Evolutionary conservation across 2,329 filamentous ascomycete species (phyloP).

Genomic region (Neofusicoccum parvum): DNA sequence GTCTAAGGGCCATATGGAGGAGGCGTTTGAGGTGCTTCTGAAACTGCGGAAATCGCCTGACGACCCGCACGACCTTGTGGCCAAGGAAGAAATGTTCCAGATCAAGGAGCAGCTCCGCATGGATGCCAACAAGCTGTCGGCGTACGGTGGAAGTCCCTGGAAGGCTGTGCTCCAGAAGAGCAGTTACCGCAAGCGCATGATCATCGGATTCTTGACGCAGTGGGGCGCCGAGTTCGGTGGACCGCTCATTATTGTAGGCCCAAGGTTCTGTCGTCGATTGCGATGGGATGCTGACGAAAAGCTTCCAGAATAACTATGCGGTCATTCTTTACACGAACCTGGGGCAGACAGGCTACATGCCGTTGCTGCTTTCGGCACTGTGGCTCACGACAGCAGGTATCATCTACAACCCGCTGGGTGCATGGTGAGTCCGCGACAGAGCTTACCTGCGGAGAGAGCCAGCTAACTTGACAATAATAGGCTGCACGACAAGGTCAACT

Average conservation of each 20-base stretch:
- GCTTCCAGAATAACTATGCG: slow-evolving; percentile 43
- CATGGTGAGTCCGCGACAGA: background rate
- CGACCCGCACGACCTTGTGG: slow-evolving; percentile 46
- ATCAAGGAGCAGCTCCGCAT: slow-evolving; percentile 45
- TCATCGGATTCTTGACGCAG: slow-evolving; percentile 53
- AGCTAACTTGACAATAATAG: background rate
- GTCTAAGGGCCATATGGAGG: slow-evolving; percentile 47
- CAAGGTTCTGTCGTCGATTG: background rate
- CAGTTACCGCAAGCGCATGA: slow-evolving; percentile 50
- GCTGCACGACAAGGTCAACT: slow-evolving; percentile 27
- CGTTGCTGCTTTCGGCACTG: slow-evolving; percentile 43
- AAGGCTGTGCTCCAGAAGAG: slow-evolving; percentile 24
- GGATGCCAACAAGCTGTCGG: slow-evolving; percentile 24
- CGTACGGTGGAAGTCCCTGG: slow-evolving; percentile 23
- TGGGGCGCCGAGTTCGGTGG: slow-evolving; percentile 57
- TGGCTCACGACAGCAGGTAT: slow-evolving; percentile 49
- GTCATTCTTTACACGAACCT: slow-evolving; percentile 42
- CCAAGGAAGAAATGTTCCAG: slow-evolving; percentile 52
- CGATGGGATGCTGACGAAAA: background rate
- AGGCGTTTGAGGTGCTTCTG: slow-evolving; percentile 49
- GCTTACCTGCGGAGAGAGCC: background rate
- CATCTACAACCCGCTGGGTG: slow-evolving; percentile 30
- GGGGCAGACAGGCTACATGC: slow-evolving; percentile 45
- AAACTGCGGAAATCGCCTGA: slow-evolving; percentile 42
- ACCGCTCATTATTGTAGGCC: slow-evolving; percentile 48